Base-by-base conservation (phyloP, 164 flowering plant genomes). In the Cinnamomum micranthum region DNA sequence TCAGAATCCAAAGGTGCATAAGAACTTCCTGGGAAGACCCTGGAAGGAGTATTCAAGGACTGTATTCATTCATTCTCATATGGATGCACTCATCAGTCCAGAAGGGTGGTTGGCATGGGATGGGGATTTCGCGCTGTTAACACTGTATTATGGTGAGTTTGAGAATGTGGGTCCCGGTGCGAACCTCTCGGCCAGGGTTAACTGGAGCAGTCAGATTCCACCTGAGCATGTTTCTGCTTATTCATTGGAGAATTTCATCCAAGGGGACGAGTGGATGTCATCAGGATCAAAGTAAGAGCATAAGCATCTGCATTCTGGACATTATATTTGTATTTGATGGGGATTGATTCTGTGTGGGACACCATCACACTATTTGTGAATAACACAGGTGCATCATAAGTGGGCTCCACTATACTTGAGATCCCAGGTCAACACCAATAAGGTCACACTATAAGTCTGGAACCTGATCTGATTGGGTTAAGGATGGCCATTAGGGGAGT, bases 201-300 rank as follows among this genome's bases (percentile, higher is more conserved):
- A 71, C 0, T 94, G 98, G 98, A 92, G 96, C 73, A 90, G 85
- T 82, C 85, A 75, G 83, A 83, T 94, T 63, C 91, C 94, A 0
- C 75, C 78, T 3, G 77, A 86, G 62, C 90, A 88, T 77, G 82
- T 90, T 10, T 2, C 17, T 6, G 25, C 81, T 0, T 92, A 92
- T 75, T 88, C 96, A 0, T 86, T 86, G 12, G 75, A 81, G 77
- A 94, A 82, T 78, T 94, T 94, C 80, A 90, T 94, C 71, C 98
- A 92, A 78, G 94, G 91, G 1, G 72, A 85, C 65, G 83, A 88
- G 24, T 94, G 94, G 98, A 86, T 82, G 65, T 82, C 83, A 4
- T 68, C 84, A 23, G 68, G 25, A 19, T 65, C 27, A 15, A 13
- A 14, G 60, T 55, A 55, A 55, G 60, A 55, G 60, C 17, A 15